These are phyloP conservation scores for Cytospora schulzeri DNA, from an alignment of 2,329 filamentous ascomycete species.

Conservation along the genomic window DNA sequence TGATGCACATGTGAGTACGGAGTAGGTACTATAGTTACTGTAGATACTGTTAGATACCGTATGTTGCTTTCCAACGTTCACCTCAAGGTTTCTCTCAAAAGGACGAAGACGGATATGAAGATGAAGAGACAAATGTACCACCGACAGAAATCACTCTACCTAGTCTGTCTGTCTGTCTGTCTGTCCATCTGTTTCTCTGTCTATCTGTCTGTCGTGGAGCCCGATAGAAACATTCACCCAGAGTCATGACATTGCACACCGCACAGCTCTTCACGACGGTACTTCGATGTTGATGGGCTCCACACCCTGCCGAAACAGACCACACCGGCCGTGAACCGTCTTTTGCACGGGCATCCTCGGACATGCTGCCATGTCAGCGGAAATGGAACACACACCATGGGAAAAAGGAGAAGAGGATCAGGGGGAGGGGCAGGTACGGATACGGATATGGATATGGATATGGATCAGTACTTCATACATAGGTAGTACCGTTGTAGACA, in stretches of 20 bases:
- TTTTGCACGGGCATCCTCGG: constrained; percentile 16
- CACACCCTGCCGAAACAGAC: constrained; percentile 16
- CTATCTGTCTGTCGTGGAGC: not conserved
- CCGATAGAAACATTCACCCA: not conserved
- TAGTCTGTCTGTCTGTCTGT: not conserved
- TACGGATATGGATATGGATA: not conserved
- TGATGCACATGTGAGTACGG: not conserved
- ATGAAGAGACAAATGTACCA: not conserved
- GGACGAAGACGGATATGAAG: not conserved
- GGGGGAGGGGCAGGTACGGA: constrained; percentile 7
- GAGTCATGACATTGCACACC: not conserved
- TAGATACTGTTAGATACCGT: too few relatives aligned
- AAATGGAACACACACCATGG: constrained; percentile 5
- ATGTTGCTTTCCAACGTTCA: too few relatives aligned
- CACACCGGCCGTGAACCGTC: constrained; percentile 15
- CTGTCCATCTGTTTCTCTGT: not conserved
- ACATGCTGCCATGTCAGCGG: constrained; percentile 10
- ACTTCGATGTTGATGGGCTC: constrained; percentile 1
- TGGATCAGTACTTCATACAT: too few relatives aligned
- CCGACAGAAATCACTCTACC: not conserved
- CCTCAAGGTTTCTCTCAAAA: too few relatives aligned
- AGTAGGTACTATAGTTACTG: not conserved
- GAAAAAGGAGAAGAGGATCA: constrained; percentile 19
- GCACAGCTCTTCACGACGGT: constrained; percentile 20
- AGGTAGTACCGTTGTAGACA: too few relatives aligned